These are phyloP conservation scores for Xylariales sp. DNA, from an alignment of 2,329 filamentous ascomycete species.

Conservation along the genomic window DNA sequence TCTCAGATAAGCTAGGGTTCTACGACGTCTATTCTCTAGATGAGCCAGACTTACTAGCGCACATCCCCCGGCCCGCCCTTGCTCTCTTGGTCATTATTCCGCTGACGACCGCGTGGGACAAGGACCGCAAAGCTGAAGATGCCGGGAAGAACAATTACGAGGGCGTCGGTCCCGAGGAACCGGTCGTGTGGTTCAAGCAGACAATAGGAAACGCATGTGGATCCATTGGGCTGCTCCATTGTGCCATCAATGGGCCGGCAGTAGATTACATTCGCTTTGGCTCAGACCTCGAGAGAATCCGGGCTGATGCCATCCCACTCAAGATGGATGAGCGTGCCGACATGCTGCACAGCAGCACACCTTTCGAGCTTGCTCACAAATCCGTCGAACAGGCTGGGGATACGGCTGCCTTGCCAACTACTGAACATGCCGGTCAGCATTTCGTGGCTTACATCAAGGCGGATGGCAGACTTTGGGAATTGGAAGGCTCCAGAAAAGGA, in stretches of 20 bases:
- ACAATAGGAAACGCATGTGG: slow-evolving; percentile 82
- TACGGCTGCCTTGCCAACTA: slow-evolving; percentile 56
- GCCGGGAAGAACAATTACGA: slow-evolving; percentile 13
- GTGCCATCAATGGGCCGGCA: slow-evolving; percentile 63
- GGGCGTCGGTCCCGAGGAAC: slow-evolving; percentile 48
- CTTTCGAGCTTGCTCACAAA: slow-evolving; percentile 69
- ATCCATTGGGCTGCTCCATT: slow-evolving; percentile 72
- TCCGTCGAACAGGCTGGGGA: slow-evolving; percentile 65
- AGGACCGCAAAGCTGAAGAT: slow-evolving; percentile 33
- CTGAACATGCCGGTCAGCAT: slow-evolving; percentile 63
- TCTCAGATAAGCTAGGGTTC: slow-evolving; percentile 65
- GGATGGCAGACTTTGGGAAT: slow-evolving; percentile 66
- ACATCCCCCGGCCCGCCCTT: slow-evolving; percentile 71
- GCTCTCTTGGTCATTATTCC: slow-evolving; percentile 80
- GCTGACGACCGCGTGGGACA: slow-evolving; percentile 39
- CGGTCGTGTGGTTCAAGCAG: slow-evolving; percentile 79
- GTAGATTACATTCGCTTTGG: slow-evolving; percentile 46
- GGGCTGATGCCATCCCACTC: slow-evolving; percentile 59
- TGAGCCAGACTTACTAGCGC: slow-evolving; percentile 68
- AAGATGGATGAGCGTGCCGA: slow-evolving; percentile 58
- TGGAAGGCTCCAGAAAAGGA: slow-evolving; percentile 71
- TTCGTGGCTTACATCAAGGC: slow-evolving; percentile 78
- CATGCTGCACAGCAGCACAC: slow-evolving; percentile 65
- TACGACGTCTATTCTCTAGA: slow-evolving; percentile 80
- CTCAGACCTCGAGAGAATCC: slow-evolving; percentile 53